A percentile compares a stretch with the other conserved stretches of the same genome.
These are phyloP conservation scores for Elasticomyces elasticus DNA, from an alignment of 495 filamentous ascomycete genomes.

Conservation along the genomic window DNA sequence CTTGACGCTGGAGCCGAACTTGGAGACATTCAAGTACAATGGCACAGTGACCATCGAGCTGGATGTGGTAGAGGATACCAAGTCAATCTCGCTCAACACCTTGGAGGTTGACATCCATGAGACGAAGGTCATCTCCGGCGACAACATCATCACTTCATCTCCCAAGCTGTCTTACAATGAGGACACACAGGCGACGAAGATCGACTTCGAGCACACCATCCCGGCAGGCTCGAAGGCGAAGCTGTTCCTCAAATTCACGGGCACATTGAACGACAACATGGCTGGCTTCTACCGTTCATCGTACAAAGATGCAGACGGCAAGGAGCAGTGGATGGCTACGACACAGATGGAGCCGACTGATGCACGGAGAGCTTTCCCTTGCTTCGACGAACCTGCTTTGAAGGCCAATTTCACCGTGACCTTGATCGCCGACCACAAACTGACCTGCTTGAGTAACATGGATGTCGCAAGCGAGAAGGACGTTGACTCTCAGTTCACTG, in stretches of 20 bases:
- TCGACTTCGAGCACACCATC: constrained; percentile 52
- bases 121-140: constrained; percentile 52
- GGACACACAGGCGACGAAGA: constrained; percentile 51
- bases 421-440: constrained; percentile 58
- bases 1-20: constrained; percentile 63
- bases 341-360: constrained; percentile 80
- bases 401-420: constrained; percentile 68
- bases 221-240: constrained; percentile 50
- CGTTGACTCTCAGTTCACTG: constrained; percentile 43
- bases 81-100: constrained; percentile 77
- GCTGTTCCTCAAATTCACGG: constrained; percentile 57
- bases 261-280: constrained; percentile 67
- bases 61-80: constrained; percentile 76
- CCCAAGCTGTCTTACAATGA: constrained; percentile 52
- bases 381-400: constrained; percentile 68
- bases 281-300: constrained; percentile 74
- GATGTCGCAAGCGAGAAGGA: constrained; percentile 58
- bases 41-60: constrained; percentile 63
- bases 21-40: constrained; percentile 59
- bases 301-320: constrained; percentile 56
- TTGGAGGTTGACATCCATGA: constrained; percentile 76
- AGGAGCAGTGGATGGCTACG: constrained; percentile 55
- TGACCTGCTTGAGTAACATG: constrained; percentile 76
- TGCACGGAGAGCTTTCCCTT: constrained; percentile 63
- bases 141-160: constrained; percentile 44